These are phyloP conservation scores for Aspergillus arachidicola DNA, from an alignment of 2,329 filamentous ascomycete genomes.

Conservation along the genomic window DNA sequence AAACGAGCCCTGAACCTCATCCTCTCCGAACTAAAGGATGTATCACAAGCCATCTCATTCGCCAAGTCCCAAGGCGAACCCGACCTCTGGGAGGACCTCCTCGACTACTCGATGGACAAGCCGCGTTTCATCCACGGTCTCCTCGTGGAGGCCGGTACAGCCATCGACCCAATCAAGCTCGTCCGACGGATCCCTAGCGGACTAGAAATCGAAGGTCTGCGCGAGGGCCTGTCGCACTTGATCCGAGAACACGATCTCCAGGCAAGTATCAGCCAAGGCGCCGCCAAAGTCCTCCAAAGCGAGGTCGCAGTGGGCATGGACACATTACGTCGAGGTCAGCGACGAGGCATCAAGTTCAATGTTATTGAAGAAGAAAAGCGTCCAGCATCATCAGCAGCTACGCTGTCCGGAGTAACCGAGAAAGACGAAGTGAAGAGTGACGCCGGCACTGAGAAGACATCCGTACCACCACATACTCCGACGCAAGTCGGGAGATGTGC, in stretches of 20 bases:
- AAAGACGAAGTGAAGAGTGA: conserved; percentile 17
- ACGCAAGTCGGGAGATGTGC: conserved; percentile 37
- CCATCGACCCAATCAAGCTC: conserved; percentile 88
- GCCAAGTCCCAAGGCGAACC: conserved; percentile 90
- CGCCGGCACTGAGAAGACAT: conserved; percentile 19
- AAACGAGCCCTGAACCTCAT: conserved; percentile 91
- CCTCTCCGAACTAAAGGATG: conserved; percentile 88
- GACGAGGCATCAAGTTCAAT: conserved; percentile 86
- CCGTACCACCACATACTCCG: conserved; percentile 10
- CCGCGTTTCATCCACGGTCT: conserved; percentile 90
- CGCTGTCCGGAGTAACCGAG: background rate
- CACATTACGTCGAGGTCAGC: conserved; percentile 75
- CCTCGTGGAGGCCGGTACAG: conserved; percentile 89
- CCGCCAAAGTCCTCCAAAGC: conserved; percentile 80
- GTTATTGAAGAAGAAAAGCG: conserved; percentile 49
- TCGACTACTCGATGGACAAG: conserved; percentile 97
- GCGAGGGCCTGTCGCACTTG: conserved; percentile 85
- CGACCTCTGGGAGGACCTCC: conserved; percentile 91
- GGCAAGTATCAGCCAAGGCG: conserved; percentile 86
- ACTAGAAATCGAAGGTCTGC: conserved; percentile 85
- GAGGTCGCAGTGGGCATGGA: conserved; percentile 87
- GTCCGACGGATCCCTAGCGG: conserved; percentile 90
- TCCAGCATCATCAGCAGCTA: background rate
- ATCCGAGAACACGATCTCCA: conserved; percentile 96
- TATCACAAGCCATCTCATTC: conserved; percentile 89